These are phyloP conservation scores for Oryza rufipogon DNA, from an alignment of 176 grass and related monocot genomes.

Conservation along the genomic window DNA sequence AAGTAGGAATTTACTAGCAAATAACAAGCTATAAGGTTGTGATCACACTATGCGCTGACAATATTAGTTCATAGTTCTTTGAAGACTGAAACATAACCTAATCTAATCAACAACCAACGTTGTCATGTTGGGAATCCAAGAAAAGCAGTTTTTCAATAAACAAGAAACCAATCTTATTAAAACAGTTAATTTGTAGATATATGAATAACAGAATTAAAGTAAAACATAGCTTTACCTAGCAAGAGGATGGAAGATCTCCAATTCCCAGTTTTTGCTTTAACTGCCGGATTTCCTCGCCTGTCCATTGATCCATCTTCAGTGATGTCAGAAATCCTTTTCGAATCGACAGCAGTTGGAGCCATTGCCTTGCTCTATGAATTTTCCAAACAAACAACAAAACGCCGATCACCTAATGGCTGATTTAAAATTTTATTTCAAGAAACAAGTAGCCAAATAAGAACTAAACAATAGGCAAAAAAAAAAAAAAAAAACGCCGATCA, in stretches of 20 bases:
- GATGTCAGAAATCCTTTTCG: conserved; percentile 39
- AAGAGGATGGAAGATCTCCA: conserved; percentile 68
- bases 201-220: not conserved
- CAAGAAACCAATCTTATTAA: not conserved
- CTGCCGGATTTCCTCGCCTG: conserved; percentile 59
- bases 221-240: conserved; percentile 54
- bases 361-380: conserved; percentile 30
- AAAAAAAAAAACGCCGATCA: too few relatives aligned
- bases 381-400: not conserved
- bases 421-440: not conserved
- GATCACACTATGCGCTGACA: not conserved
- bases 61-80: not conserved
- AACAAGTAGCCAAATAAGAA: not conserved
- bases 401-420: conserved; percentile 16
- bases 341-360: conserved; percentile 44
- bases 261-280: conserved; percentile 60
- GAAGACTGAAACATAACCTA: not conserved
- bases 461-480: not conserved
- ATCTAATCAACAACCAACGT: not conserved
- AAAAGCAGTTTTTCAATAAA: not conserved
- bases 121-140: not conserved
- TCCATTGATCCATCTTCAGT: conserved; percentile 80
- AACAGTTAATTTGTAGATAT: not conserved
- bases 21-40: not conserved
- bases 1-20: conserved; percentile 5